Percentiles rank a stretch among this genome's conserved stretches.
Evolutionary conservation across 1,139 yeast species (phyloP).

Genomic region (Candida mesenterica): DNA sequence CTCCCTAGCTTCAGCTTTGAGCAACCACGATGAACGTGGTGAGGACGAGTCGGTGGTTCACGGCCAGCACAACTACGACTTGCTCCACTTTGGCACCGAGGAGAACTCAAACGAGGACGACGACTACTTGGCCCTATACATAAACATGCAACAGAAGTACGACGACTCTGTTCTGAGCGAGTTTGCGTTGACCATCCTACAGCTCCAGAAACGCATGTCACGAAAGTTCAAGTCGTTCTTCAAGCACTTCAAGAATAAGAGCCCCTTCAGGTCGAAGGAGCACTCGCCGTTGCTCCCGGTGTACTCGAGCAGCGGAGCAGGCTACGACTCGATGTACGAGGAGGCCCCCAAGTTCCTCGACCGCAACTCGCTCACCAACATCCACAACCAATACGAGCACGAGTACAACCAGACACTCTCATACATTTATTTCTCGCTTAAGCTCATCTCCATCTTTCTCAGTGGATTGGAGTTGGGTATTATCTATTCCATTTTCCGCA

Average conservation of each 20-base stretch:
- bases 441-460: conserved; percentile 35
- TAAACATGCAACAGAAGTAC: conserved; percentile 16
- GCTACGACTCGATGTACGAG: conserved; percentile 37
- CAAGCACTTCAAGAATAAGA: neutral
- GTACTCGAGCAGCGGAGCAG: neutral
- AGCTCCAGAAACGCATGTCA: conserved; percentile 17
- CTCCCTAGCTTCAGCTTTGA: conserved; percentile 15
- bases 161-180: conserved; percentile 16
- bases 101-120: conserved; percentile 13
- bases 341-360: conserved; percentile 23
- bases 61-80: conserved; percentile 6
- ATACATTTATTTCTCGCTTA: conserved; percentile 37
- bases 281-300: neutral
- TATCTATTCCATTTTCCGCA: conserved; percentile 33
- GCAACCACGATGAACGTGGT: conserved; percentile 16
- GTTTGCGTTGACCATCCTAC: conserved; percentile 19
- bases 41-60: conserved; percentile 15
- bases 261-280: neutral
- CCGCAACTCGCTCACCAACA: conserved; percentile 13
- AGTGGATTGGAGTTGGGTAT: conserved; percentile 47
- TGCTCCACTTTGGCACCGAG: conserved; percentile 5
- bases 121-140: conserved; percentile 20
- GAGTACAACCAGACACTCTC: conserved; percentile 40
- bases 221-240: conserved; percentile 6
- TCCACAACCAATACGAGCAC: conserved; percentile 26